phyloP scores from a whole-genome alignment of 2,329 filamentous ascomycete species.

The Neocatenulostroma microsporum region DNA sequence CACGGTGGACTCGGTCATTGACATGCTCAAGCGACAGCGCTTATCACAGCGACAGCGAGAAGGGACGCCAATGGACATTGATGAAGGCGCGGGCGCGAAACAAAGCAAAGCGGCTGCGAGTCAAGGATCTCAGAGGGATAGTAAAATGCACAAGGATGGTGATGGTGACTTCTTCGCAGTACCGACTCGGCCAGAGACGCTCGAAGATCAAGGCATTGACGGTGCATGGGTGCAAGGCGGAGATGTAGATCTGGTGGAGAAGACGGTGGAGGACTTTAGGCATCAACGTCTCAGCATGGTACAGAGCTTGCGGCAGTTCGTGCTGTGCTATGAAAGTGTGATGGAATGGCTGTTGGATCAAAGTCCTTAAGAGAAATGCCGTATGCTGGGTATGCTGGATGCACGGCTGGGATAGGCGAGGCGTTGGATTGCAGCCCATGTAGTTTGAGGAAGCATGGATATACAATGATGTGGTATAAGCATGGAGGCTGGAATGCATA shows the following conservation, averaged over 20 bases:
- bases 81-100: constrained; percentile 10
- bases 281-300: constrained; percentile 91
- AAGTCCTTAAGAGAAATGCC: background rate
- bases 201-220: constrained; percentile 26
- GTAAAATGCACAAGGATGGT: background rate
- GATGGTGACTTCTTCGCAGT: constrained; percentile 20
- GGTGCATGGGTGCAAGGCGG: constrained; percentile 62
- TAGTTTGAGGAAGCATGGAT: too few species aligned
- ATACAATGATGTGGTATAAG: too few species aligned
- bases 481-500: background rate
- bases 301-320: constrained; percentile 85
- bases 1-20: constrained; percentile 89
- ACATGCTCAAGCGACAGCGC: constrained; percentile 88
- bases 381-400: background rate
- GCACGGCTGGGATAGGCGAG: background rate
- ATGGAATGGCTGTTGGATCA: constrained; percentile 69
- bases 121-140: background rate
- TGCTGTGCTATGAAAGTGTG: constrained; percentile 92
- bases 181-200: background rate
- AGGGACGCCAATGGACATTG: constrained; percentile 40
- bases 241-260: constrained; percentile 69
- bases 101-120: background rate
- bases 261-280: constrained; percentile 85
- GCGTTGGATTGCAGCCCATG: too few species aligned
- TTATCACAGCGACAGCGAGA: constrained; percentile 17